Evolutionary conservation across 345 rosid species (phyloP).

Genomic region (Pugionium dolabratum): DNA sequence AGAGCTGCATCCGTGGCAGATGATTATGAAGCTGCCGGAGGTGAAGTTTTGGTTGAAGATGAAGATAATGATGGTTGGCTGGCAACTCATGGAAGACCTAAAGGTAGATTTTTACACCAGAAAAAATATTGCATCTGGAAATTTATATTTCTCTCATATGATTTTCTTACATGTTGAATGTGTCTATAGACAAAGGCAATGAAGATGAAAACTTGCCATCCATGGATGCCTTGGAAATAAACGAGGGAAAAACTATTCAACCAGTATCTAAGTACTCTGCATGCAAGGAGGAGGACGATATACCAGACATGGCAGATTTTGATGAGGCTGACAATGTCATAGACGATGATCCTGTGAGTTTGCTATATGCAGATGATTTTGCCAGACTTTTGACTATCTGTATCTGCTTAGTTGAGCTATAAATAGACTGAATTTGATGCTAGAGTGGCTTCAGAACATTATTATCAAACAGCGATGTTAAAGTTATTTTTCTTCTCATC

Average conservation of each 20-base stretch:
- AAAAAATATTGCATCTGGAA: neutral
- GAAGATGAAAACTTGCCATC: slow-evolving; percentile 84
- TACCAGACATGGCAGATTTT: slow-evolving; percentile 85
- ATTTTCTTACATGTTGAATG: slow-evolving; percentile 7
- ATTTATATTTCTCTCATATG: neutral
- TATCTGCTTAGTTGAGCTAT: neutral
- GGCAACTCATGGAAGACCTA: slow-evolving; percentile 95
- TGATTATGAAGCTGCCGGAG: slow-evolving; percentile 92
- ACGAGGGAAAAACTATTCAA: slow-evolving; percentile 47
- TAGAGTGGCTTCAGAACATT: slow-evolving; percentile 1
- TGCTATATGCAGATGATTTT: slow-evolving; percentile 2
- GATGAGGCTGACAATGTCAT: slow-evolving; percentile 64
- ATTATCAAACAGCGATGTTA: neutral
- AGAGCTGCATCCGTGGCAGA: slow-evolving; percentile 88
- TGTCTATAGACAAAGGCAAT: slow-evolving; percentile 49
- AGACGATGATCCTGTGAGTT: slow-evolving; percentile 68
- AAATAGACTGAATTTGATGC: neutral
- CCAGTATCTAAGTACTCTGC: slow-evolving; percentile 65
- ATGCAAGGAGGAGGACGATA: slow-evolving; percentile 70
- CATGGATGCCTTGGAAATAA: slow-evolving; percentile 72
- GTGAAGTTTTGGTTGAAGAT: slow-evolving; percentile 82
- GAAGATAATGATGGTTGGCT: slow-evolving; percentile 96
- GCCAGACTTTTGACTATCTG: neutral
- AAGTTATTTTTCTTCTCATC: neutral
- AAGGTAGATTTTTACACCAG: slow-evolving; percentile 48